Conservation (phyloP, 805 yeast genomes). For the Wickerhamiella cacticola region DNA sequence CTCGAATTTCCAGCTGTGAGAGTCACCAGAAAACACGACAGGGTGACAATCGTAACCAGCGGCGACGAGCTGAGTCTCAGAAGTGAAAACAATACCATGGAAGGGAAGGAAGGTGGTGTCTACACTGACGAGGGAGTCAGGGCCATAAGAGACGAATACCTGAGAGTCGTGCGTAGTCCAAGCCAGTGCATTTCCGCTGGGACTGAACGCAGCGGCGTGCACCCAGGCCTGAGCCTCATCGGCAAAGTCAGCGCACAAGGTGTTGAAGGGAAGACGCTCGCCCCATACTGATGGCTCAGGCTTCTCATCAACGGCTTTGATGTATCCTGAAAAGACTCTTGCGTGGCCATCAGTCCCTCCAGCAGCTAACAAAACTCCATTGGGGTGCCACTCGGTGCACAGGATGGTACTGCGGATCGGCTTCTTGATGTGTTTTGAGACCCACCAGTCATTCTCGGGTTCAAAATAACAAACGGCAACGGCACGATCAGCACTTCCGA, state of each 20-base stretch:
- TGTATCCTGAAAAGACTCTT: constrained; percentile 75
- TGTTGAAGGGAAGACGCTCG: constrained; percentile 85
- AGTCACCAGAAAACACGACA: constrained; percentile 64
- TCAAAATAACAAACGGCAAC: constrained; percentile 95
- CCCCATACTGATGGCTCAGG: constrained; percentile 87
- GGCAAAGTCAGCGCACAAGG: constrained; percentile 70
- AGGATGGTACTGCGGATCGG: constrained; percentile 84
- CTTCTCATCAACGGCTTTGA: constrained; percentile 77
- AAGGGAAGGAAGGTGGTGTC: constrained; percentile 69
- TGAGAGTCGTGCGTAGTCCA: constrained; percentile 80
- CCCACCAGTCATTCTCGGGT: constrained; percentile 98
- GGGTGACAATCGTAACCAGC: constrained; percentile 94
- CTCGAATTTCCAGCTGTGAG: constrained; percentile 46
- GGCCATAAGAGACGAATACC: constrained; percentile 72
- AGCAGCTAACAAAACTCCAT: constrained; percentile 71
- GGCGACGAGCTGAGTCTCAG: constrained; percentile 56
- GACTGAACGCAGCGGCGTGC: constrained; percentile 79
- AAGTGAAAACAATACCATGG: constrained; percentile 57
- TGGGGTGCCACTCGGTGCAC: constrained; percentile 84
- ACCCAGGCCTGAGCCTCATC: constrained; percentile 76
- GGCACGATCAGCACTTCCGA: constrained; percentile 87
- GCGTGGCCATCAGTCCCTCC: constrained; percentile 93
- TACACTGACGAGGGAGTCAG: constrained; percentile 45
- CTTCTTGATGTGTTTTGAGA: constrained; percentile 90
- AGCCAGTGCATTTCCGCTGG: constrained; percentile 64